These are phyloP conservation scores for Jamesozyma piceae DNA, from an alignment of 805 yeast species.

Conservation along the genomic window DNA sequence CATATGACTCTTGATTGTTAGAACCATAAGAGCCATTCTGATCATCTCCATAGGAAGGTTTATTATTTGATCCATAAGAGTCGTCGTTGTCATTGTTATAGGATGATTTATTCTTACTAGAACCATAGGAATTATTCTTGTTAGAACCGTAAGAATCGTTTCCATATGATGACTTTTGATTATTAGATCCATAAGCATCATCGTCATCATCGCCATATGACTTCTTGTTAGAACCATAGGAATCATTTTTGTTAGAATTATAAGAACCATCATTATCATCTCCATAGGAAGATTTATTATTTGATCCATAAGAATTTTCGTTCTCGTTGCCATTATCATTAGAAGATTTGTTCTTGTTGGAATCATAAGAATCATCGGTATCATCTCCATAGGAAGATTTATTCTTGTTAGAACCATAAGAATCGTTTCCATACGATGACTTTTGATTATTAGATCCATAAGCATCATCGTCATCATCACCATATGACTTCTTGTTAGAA, in stretches of 20 bases:
- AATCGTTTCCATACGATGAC: constrained; percentile 20
- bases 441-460: constrained; percentile 14
- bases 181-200: constrained; percentile 18
- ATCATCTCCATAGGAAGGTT: constrained; percentile 16
- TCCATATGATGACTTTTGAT: constrained; percentile 12
- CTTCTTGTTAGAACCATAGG: constrained; percentile 20
- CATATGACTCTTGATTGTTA: constrained; percentile 14
- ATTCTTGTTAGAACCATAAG: constrained; percentile 18
- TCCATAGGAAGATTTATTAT: constrained; percentile 26
- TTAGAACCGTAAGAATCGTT: constrained; percentile 21
- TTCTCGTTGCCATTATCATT: neutral
- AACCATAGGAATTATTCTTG: constrained; percentile 19
- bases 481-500: constrained; percentile 19
- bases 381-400: constrained; percentile 13
- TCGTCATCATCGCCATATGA: constrained; percentile 21
- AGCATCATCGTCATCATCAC: constrained; percentile 13
- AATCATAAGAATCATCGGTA: constrained; percentile 14
- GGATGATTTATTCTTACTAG: constrained; percentile 19
- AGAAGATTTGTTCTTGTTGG: constrained; percentile 10
- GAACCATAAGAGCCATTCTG: constrained; percentile 22
- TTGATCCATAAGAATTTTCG: constrained; percentile 11
- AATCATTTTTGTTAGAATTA: constrained; percentile 13
- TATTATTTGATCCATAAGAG: constrained; percentile 16
- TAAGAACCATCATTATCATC: constrained; percentile 19
- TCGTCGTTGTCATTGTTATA: constrained; percentile 14